Evolutionary conservation across 306 rosid species (phyloP).

Genomic region (Crataegus laevigata): DNA sequence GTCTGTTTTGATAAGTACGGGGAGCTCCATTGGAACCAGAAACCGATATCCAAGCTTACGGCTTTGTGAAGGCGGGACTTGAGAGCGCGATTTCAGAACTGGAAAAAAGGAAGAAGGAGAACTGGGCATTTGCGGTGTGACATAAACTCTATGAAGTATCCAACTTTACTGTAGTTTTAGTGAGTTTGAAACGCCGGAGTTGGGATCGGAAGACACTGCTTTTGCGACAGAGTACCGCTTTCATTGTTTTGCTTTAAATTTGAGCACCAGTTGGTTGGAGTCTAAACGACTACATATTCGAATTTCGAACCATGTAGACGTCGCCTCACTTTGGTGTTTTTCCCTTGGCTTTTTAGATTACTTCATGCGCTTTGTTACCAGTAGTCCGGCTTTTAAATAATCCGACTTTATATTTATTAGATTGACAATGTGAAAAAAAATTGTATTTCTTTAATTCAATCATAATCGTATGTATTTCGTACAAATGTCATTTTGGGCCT

Average conservation of each 20-base stretch:
- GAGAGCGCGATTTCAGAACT: background rate
- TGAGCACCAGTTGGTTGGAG: background rate
- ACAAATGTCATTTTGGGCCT: too few relatives aligned
- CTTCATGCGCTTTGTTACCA: too few relatives aligned
- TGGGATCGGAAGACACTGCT: background rate
- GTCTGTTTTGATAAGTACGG: background rate
- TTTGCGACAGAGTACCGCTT: background rate
- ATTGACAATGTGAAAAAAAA: too few relatives aligned
- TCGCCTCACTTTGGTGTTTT: background rate
- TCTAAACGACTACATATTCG: background rate
- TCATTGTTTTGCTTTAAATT: background rate
- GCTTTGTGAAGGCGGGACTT: background rate
- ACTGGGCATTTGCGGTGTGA: background rate
- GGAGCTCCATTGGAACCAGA: too few relatives aligned
- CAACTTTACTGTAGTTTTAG: background rate
- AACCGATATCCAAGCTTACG: too few relatives aligned
- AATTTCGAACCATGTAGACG: background rate
- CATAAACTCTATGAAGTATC: background rate
- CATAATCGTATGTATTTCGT: too few relatives aligned
- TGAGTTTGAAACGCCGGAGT: background rate
- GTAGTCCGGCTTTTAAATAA: too few relatives aligned
- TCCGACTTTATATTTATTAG: too few relatives aligned
- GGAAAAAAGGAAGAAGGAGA: background rate
- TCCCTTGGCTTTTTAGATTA: background rate
- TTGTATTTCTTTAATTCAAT: too few relatives aligned